A percentile compares a stretch with the other conserved stretches of the same genome.
These are phyloP conservation scores for Fraxinus ornus DNA, from an alignment of 305 asterid species.

Conservation along the genomic window DNA sequence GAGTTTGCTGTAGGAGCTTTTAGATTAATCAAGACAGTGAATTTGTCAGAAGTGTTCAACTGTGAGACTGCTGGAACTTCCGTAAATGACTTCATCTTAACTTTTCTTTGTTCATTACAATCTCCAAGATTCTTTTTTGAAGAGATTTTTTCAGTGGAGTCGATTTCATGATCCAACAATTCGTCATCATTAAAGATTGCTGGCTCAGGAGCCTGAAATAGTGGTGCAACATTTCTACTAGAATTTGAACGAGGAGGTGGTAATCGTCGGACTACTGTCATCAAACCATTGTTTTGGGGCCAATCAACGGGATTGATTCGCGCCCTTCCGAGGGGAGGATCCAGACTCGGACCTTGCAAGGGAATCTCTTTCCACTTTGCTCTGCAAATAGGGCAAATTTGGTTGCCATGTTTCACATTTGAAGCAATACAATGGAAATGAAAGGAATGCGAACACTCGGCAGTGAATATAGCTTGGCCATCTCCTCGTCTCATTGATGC, in stretches of 20 bases:
- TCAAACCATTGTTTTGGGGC: constrained; percentile 52
- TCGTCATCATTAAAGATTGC: constrained; percentile 77
- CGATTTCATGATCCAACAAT: constrained; percentile 49
- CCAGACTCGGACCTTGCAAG: constrained; percentile 50
- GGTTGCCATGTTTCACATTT: constrained; percentile 83
- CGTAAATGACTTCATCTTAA: constrained; percentile 54
- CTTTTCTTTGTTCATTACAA: constrained; percentile 34
- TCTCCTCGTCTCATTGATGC: constrained; percentile 72
- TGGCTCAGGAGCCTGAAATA: constrained; percentile 64
- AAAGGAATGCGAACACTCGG: constrained; percentile 86
- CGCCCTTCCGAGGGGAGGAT: constrained; percentile 41
- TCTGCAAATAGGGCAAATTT: constrained; percentile 80
- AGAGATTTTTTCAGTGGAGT: constrained; percentile 28
- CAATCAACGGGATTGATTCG: constrained; percentile 51
- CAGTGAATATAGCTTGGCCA: constrained; percentile 88
- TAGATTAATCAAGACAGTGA: constrained; percentile 63
- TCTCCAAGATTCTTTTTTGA: constrained; percentile 24
- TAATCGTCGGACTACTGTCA: constrained; percentile 53
- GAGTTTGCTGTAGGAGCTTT: constrained; percentile 71
- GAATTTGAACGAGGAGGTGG: constrained; percentile 67
- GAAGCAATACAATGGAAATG: constrained; percentile 88
- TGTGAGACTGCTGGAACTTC: constrained; percentile 61
- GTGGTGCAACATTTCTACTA: constrained; percentile 36
- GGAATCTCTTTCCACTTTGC: constrained; percentile 89
- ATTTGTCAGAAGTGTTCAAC: constrained; percentile 36